Evolutionary conservation across 257 asterid genomes (phyloP).

Genomic region (Salvia splendens): DNA sequence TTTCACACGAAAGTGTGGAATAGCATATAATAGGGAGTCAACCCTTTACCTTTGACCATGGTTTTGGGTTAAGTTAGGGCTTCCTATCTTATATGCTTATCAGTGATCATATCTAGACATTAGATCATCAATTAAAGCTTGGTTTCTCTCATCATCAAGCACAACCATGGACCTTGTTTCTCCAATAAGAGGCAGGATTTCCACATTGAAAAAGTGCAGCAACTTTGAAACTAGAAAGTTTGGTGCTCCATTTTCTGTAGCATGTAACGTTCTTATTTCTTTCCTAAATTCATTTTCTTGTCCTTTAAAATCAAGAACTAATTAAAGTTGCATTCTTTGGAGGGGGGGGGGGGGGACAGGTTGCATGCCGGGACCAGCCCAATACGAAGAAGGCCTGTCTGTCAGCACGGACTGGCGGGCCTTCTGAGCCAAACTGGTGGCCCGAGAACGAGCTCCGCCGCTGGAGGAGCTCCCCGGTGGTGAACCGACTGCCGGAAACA

Average conservation of each 20-base stretch:
- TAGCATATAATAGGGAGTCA: no score
- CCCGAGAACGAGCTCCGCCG: slow-evolving; percentile 37
- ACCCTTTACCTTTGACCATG: no score
- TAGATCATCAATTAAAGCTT: slow-evolving; percentile 36
- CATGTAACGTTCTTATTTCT: slow-evolving; percentile 46
- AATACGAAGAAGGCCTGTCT: slow-evolving; percentile 49
- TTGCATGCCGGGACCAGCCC: slow-evolving; percentile 46
- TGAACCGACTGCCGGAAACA: slow-evolving; percentile 38
- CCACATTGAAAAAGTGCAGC: slow-evolving; percentile 23
- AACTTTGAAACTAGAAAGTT: slow-evolving; percentile 35
- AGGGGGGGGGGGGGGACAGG: slow-evolving; percentile 48
- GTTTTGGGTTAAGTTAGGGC: no score
- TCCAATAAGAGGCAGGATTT: slow-evolving; percentile 36
- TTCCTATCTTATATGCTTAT: no score
- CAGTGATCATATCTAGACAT: slow-evolving; percentile 2
- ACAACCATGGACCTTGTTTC: slow-evolving; percentile 42
- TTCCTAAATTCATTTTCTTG: background rate
- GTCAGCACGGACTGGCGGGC: slow-evolving; percentile 72
- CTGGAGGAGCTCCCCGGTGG: no score
- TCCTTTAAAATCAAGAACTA: slow-evolving; percentile 1
- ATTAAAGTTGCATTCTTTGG: background rate
- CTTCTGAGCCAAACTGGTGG: slow-evolving; percentile 72
- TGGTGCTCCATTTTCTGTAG: slow-evolving; percentile 43
- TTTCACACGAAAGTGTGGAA: no score
- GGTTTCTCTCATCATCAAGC: slow-evolving; percentile 56